A percentile compares a stretch with the other conserved stretches of the same genome.
Evolutionary conservation across 179 eudicot genomes (phyloP).

Genomic region (Silene vulgaris): DNA sequence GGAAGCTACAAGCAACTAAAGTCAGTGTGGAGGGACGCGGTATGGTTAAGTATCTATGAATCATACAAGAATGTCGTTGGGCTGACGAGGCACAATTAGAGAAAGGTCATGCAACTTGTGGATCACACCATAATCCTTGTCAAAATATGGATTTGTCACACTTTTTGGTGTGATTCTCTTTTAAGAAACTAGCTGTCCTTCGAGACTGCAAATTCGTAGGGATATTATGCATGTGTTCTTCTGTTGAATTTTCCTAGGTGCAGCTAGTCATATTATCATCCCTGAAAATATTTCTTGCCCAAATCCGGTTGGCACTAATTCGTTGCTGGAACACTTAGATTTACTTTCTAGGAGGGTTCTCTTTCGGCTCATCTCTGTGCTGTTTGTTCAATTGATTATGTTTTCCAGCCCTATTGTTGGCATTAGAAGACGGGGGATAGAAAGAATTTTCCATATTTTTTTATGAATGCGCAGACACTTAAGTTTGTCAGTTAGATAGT

Average conservation of each 20-base stretch:
- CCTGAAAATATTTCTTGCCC: neutral
- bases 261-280: neutral
- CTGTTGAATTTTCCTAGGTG: neutral
- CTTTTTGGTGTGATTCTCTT: too few species aligned
- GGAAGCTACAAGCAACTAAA: slow-evolving; percentile 82
- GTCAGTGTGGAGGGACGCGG: slow-evolving; percentile 95
- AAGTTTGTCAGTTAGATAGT: too few species aligned
- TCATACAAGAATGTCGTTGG: too few species aligned
- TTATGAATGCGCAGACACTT: too few species aligned
- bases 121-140: neutral
- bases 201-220: neutral
- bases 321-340: neutral
- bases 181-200: too few species aligned
- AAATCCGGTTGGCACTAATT: neutral
- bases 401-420: too few species aligned
- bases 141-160: too few species aligned
- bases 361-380: too few species aligned
- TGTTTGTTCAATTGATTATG: too few species aligned
- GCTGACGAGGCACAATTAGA: slow-evolving; percentile 2
- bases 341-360: too few species aligned
- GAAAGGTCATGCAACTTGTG: neutral
- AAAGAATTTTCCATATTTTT: too few species aligned
- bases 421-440: too few species aligned
- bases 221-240: neutral
- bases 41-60: slow-evolving; percentile 70